Percentiles rank a stretch among this genome's conserved stretches.
These are phyloP conservation scores for Suillus cothurnatus DNA, from an alignment of 768 basidiomycete species.

Conservation along the genomic window DNA sequence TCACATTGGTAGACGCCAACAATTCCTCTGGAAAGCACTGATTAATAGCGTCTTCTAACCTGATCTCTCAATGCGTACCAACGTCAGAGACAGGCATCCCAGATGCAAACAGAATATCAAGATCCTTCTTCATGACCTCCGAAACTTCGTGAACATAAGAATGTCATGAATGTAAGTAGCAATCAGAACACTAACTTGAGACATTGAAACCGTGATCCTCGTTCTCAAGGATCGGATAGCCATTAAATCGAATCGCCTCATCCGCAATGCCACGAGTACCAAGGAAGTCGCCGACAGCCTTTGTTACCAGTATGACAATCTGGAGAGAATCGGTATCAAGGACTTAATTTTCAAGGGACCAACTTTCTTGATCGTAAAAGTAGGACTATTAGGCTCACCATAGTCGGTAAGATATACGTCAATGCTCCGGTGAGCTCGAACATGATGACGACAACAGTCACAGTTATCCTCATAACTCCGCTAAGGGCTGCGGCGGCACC, in stretches of 20 bases:
- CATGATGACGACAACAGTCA: conserved; percentile 99
- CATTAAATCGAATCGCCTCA: conserved; percentile 96
- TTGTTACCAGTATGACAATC: conserved; percentile 96
- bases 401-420: conserved; percentile 96
- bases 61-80: conserved; percentile 53
- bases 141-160: conserved; percentile 55
- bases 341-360: conserved; percentile 7
- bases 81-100: conserved; percentile 80
- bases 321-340: conserved; percentile 35
- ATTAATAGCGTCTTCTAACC: conserved; percentile 10
- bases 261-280: conserved; percentile 96
- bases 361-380: background rate
- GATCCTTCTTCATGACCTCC: conserved; percentile 84
- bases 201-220: conserved; percentile 93
- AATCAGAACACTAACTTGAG: conserved; percentile 58
- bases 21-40: conserved; percentile 56
- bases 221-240: conserved; percentile 95
- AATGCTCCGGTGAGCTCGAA: conserved; percentile 97
- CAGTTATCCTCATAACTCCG: conserved; percentile 95
- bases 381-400: conserved; percentile 58
- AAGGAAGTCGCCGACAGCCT: conserved; percentile 94
- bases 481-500: conserved; percentile 96
- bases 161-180: background rate
- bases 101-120: conserved; percentile 69
- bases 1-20: conserved; percentile 71